Evolutionary conservation across 176 grass and related monocot genomes (phyloP).

Genomic region (Cocos nucifera): DNA sequence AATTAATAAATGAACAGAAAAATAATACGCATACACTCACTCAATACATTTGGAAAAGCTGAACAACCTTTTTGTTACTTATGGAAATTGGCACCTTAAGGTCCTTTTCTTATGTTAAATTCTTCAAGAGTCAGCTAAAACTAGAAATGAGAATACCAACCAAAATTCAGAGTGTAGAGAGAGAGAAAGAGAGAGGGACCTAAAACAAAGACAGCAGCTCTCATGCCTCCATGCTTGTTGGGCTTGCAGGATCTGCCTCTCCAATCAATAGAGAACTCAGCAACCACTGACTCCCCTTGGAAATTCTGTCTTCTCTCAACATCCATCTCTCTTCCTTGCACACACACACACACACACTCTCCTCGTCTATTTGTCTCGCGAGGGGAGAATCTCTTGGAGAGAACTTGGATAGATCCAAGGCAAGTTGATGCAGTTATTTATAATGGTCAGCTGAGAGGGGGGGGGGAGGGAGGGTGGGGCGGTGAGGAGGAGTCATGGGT

Average conservation of each 20-base stretch:
- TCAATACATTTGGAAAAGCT: too few relatives aligned
- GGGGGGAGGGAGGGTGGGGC: not conserved
- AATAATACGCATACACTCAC: too few relatives aligned
- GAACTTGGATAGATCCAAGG: slow-evolving; percentile 30
- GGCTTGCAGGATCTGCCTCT: slow-evolving; percentile 59
- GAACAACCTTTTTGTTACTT: too few relatives aligned
- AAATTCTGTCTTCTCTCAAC: not conserved
- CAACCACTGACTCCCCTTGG: not conserved
- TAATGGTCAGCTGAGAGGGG: slow-evolving; percentile 17
- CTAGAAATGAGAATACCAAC: too few relatives aligned
- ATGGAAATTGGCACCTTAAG: too few relatives aligned
- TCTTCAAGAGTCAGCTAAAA: too few relatives aligned
- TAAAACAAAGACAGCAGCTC: slow-evolving; percentile 85
- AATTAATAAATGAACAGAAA: too few relatives aligned
- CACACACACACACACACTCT: slow-evolving; percentile 1
- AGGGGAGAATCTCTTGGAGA: not conserved
- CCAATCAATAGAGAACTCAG: slow-evolving; percentile 57
- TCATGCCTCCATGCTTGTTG: slow-evolving; percentile 65
- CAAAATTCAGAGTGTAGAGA: slow-evolving; percentile 7
- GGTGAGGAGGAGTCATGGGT: not conserved
- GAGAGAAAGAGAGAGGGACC: slow-evolving; percentile 31
- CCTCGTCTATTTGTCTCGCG: slow-evolving; percentile 13
- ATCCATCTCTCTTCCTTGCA: slow-evolving; percentile 12
- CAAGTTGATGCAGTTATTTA: slow-evolving; percentile 60
- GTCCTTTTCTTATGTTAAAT: too few relatives aligned